Percentiles rank a stretch among this genome's conserved stretches.
Conservation (phyloP, 2,329 filamentous ascomycete species). For the Neoascochyta sp. region DNA sequence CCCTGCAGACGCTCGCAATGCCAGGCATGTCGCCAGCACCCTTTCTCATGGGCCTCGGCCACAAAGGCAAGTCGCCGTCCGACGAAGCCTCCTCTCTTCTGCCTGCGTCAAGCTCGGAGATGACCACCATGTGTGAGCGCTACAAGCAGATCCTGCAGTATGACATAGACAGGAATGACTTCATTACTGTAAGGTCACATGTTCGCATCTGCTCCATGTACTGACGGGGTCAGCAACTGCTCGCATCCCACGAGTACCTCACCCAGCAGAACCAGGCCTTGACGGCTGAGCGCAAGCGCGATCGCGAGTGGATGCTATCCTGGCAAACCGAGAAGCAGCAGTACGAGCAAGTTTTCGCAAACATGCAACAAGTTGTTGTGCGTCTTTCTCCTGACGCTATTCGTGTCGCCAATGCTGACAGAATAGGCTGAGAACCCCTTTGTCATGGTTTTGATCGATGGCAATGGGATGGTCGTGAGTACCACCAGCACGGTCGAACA, state of each 20-base stretch:
- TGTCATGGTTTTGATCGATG: slow-evolving; percentile 54
- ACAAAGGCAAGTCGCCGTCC: too few species aligned
- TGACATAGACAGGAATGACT: slow-evolving; percentile 30
- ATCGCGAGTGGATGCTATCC: slow-evolving; percentile 17
- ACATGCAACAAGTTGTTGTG: too few species aligned
- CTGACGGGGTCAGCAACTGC: slow-evolving; percentile 35
- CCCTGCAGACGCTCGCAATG: too few species aligned
- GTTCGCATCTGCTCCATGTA: too few species aligned
- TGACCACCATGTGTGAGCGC: slow-evolving; percentile 24
- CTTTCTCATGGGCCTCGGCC: slow-evolving; percentile 9
- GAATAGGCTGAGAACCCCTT: slow-evolving; percentile 46
- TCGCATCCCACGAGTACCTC: slow-evolving; percentile 40
- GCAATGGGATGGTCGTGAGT: slow-evolving; percentile 49
- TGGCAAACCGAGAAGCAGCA: slow-evolving; percentile 22
- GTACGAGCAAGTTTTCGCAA: slow-evolving; percentile 27
- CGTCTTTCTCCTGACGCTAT: too few species aligned
- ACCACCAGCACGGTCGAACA: neutral
- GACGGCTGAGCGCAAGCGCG: slow-evolving; percentile 20
- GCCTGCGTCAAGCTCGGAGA: slow-evolving; percentile 4
- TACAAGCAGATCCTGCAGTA: slow-evolving; percentile 27
- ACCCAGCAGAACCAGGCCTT: slow-evolving; percentile 29
- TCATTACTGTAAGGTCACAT: slow-evolving; percentile 36
- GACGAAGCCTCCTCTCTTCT: neutral
- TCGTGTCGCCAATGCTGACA: too few species aligned
- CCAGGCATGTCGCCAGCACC: slow-evolving; percentile 14